Base-by-base conservation (phyloP, 371 early-diverging fungal species). In the Mortierella sp. region DNA sequence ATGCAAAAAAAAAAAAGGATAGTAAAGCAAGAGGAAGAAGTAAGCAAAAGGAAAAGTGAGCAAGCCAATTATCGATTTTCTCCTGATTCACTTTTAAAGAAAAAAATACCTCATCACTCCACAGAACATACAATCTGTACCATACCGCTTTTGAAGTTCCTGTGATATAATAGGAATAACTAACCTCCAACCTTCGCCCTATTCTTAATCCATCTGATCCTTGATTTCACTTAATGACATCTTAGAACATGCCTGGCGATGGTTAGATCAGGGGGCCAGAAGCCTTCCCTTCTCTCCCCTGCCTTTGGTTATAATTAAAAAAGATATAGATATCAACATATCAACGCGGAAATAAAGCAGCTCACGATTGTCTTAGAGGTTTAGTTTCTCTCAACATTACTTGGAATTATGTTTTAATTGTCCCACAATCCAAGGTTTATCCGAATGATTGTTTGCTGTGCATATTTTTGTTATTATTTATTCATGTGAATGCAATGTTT, bases 221-320 rank as follows among this genome's bases (percentile, higher is more conserved):
- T 58, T 22, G 28, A 21, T 57, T 10, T 28, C n/a, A 28, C 22
- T 45, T 21, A 38, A 62, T 69, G 62, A 62, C 43, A 69, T 69
- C 69, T 36, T 69, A 24, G 4, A 61, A 52, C 62, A 67, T 60
- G 45, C 11, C 21, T 11, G 7, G 3, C 8, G 38, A 13, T 33
- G 55, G 53, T 21, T 58, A 58, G 61, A 33, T 36, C 40, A 50
- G 24, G 22, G 22, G 61, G 32, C 40, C 15, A 48, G 10, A 55
- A 55, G 4, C 50, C 3, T n/a, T 21, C n/a, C 50, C 50, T 50
- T 2, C 50, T 50, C 16, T 45, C 16, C 45, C 45, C 45, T 16
- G 11, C 36, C 36, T 36, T 36, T 43, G 15, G 43, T 43, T 43
- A 15, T 43, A 10, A 13, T 10, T 13, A 15, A 13, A 15, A 15